phyloP scores from a whole-genome alignment of 2,329 filamentous ascomycete species.

The Xylariaceae sp. region DNA sequence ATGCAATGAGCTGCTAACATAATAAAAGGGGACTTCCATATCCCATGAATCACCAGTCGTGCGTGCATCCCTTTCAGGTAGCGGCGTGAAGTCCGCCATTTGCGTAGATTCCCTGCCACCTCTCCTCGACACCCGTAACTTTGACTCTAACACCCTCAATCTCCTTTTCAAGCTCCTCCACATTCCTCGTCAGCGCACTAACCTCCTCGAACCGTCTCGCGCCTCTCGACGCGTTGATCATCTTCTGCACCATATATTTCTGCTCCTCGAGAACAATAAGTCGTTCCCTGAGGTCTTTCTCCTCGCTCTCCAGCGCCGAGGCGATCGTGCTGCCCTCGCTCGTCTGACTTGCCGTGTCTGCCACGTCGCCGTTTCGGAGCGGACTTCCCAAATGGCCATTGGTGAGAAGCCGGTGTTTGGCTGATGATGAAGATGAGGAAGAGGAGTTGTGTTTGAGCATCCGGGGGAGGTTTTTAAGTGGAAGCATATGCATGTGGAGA shows the following conservation, averaged over 20 bases:
- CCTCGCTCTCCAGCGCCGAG: constrained; percentile 70
- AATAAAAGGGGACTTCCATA: constrained; percentile 1
- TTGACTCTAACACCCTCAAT: constrained; percentile 66
- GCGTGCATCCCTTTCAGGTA: not conserved
- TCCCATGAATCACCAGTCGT: not conserved
- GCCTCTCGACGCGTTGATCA: constrained; percentile 75
- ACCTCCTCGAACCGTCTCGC: constrained; percentile 85
- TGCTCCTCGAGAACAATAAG: constrained; percentile 88
- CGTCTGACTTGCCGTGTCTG: constrained; percentile 49
- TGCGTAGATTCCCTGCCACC: constrained; percentile 53
- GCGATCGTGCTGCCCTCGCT: constrained; percentile 53
- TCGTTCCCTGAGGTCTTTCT: constrained; percentile 75
- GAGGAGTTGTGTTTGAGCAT: constrained; percentile 54
- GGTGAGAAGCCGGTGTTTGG: constrained; percentile 31
- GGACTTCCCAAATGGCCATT: constrained; percentile 36
- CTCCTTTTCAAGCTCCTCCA: constrained; percentile 78
- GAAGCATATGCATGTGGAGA: constrained; percentile 86
- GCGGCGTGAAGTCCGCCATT: constrained; percentile 20
- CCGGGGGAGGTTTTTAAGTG: constrained; percentile 71
- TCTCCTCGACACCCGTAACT: constrained; percentile 63
- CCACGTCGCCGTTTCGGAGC: constrained; percentile 44
- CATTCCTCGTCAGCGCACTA: constrained; percentile 71
- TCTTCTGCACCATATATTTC: constrained; percentile 81
- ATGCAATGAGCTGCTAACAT: constrained; percentile 18
- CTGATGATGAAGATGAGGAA: constrained; percentile 26